Percentiles rank a stretch among this genome's conserved stretches.
These are phyloP conservation scores for Dioszegia crocea DNA, from an alignment of 768 basidiomycete species.

Conservation along the genomic window DNA sequence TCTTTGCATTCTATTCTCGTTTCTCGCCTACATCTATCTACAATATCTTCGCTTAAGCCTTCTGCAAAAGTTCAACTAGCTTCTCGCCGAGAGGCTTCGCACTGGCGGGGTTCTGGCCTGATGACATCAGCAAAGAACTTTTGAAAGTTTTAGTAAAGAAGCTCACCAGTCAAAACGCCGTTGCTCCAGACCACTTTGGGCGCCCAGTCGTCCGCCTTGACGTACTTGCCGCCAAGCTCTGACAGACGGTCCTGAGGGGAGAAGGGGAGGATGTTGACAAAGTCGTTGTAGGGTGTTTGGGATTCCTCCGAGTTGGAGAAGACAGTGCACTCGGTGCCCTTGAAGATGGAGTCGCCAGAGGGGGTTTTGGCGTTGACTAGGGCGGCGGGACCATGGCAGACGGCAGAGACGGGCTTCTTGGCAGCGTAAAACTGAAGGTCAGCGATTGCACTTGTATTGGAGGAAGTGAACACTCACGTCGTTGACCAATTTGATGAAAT, in stretches of 20 bases:
- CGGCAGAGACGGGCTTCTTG: slow-evolving; percentile 65
- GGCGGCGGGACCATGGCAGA: slow-evolving; percentile 79
- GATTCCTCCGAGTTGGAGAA: slow-evolving; percentile 72
- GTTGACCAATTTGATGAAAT: slow-evolving; percentile 60
- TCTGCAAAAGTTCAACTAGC: slow-evolving; percentile 56
- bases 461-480: slow-evolving; percentile 51
- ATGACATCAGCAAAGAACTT: slow-evolving; percentile 55
- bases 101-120: slow-evolving; percentile 72
- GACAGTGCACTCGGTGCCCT: slow-evolving; percentile 59
- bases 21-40: not conserved
- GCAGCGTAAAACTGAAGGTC: slow-evolving; percentile 60
- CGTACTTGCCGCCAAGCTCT: slow-evolving; percentile 53
- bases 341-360: slow-evolving; percentile 59
- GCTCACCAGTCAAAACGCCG: slow-evolving; percentile 31
- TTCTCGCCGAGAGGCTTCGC: slow-evolving; percentile 60
- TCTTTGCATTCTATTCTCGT: not conserved
- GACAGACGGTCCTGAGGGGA: slow-evolving; percentile 51
- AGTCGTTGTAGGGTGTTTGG: slow-evolving; percentile 51
- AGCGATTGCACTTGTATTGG: not conserved
- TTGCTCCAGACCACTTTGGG: slow-evolving; percentile 52
- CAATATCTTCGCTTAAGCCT: slow-evolving; percentile 1
- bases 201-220: slow-evolving; percentile 61
- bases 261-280: slow-evolving; percentile 59
- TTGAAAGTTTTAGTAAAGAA: too few relatives aligned
- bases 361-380: slow-evolving; percentile 58